Evolutionary conservation across 768 basidiomycete species (phyloP).

Genomic region (Boletellus emodensis): DNA sequence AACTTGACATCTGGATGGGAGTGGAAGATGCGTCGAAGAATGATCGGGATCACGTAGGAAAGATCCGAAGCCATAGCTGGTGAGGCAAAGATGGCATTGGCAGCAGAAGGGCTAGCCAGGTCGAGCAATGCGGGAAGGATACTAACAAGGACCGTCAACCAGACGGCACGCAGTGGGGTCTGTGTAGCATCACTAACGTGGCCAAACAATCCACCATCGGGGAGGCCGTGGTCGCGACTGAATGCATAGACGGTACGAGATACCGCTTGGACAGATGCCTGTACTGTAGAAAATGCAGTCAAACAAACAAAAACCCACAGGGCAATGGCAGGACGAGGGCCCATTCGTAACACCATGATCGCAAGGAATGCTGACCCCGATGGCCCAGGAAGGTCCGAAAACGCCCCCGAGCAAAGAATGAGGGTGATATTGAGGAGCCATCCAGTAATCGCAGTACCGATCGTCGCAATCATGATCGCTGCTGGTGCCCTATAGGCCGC

Average conservation of each 20-base stretch:
- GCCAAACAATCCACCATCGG: constrained; percentile 57
- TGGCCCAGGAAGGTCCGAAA: constrained; percentile 46
- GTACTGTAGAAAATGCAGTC: constrained; percentile 56
- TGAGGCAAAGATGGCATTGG: constrained; percentile 56
- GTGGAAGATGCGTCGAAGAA: constrained; percentile 46
- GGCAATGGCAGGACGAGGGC: constrained; percentile 46
- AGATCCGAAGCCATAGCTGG: constrained; percentile 50
- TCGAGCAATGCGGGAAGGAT: constrained; percentile 46
- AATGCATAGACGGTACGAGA: constrained; percentile 60
- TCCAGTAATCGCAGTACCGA: constrained; percentile 47
- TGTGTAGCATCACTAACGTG: constrained; percentile 41
- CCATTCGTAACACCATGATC: constrained; percentile 54
- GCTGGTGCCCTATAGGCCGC: constrained; percentile 46
- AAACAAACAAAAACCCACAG: constrained; percentile 58
- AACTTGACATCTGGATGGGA: constrained; percentile 58
- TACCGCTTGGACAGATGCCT: constrained; percentile 48
- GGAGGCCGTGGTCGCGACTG: constrained; percentile 50
- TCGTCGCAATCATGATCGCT: constrained; percentile 42
- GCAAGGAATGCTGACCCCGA: constrained; percentile 53
- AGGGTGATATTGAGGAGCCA: constrained; percentile 64
- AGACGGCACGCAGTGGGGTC: constrained; percentile 56
- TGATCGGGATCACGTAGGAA: constrained; percentile 56
- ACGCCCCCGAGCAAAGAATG: constrained; percentile 52
- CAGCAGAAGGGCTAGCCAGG: constrained; percentile 49
- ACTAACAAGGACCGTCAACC: constrained; percentile 43